Base-by-base conservation (phyloP, 2,329 filamentous ascomycete genomes). In the Trichophyton schoenleinii region DNA sequence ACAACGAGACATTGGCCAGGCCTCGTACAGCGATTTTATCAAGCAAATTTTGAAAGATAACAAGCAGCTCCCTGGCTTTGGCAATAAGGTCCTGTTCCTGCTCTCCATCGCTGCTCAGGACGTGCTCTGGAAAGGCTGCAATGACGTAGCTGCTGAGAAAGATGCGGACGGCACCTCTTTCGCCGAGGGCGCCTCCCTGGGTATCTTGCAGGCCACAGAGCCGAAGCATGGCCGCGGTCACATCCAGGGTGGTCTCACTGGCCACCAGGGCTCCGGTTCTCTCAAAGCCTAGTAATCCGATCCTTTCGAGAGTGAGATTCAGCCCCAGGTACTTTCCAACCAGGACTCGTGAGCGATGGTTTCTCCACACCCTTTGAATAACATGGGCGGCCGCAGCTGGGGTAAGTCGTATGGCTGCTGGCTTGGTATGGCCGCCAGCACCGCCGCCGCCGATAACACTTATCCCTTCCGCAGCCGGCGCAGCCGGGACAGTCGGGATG, bases 101-200 rank as follows among this genome's bases (percentile, higher is more conserved):
- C 61, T 83, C 80, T 38, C 83, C 83, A 63, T 83, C 80, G 60
- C 80, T 80, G 66, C 80, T 84, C 59, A 87, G 71, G 6, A 86
- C 83, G 61, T 83, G 78, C 3, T 78, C 73, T 3, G 84, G 83
- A 69, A 86, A 83, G 2, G 81, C 81, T 18, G 83, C 73, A 59
- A 87, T 83, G 57, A 87, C 74, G 69, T 83, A 87, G 36, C 82
- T 80, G 69, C 82, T 85, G 48, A 87, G 75, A 66, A 87, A 86
- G 1, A 81, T 84, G 62, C 83, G 75, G 41, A 82, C 77, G n/a
- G 79, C 76, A 42, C 80, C 80, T 65, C 77, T 74, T 61, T 79
- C 74, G 5, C 76, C 74, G 64, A 78, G 70, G 38, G 74, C 73
- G 0, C 77, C 76, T 46, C 77, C 76, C 57, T 79, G 77, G 63